phyloP scores from a whole-genome alignment of 371 early-diverging fungal genomes.

The Blastocladiella emersonii region DNA sequence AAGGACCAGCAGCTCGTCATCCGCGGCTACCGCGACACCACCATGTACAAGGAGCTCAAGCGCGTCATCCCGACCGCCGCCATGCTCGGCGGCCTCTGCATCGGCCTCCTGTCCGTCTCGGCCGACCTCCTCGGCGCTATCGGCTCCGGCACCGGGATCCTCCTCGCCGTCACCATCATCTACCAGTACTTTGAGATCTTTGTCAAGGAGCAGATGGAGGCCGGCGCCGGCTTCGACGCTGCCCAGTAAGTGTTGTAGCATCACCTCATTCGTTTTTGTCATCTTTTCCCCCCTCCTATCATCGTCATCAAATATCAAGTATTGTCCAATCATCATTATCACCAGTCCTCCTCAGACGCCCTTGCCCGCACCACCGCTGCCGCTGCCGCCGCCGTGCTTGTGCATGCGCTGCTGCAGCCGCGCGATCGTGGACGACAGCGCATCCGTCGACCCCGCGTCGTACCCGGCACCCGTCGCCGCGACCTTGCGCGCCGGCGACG shows the following conservation, averaged over 20 bases:
- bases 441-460: not conserved
- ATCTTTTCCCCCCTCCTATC: no score
- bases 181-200: constrained; percentile 99
- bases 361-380: not conserved
- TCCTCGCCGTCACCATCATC: constrained; percentile 97
- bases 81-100: constrained; percentile 89
- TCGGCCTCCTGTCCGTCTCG: constrained; percentile 85
- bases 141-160: constrained; percentile 99
- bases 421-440: not conserved
- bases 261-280: no score
- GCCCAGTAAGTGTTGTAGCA: not conserved
- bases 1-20: constrained; percentile 97
- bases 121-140: constrained; percentile 89
- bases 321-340: not conserved
- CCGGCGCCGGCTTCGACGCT: constrained; percentile 23
- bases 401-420: not conserved
- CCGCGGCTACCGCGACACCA: constrained; percentile 88
- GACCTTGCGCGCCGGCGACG: not conserved
- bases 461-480: not conserved
- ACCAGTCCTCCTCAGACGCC: not conserved
- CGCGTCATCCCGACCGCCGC: constrained; percentile 93
- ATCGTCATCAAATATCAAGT: not conserved
- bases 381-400: not conserved
- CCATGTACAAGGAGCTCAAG: constrained; percentile 96
- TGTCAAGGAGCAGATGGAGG: constrained; percentile 83